These are phyloP conservation scores for Ilyonectria sp. DNA, from an alignment of 2,329 filamentous ascomycete species.

Conservation along the genomic window DNA sequence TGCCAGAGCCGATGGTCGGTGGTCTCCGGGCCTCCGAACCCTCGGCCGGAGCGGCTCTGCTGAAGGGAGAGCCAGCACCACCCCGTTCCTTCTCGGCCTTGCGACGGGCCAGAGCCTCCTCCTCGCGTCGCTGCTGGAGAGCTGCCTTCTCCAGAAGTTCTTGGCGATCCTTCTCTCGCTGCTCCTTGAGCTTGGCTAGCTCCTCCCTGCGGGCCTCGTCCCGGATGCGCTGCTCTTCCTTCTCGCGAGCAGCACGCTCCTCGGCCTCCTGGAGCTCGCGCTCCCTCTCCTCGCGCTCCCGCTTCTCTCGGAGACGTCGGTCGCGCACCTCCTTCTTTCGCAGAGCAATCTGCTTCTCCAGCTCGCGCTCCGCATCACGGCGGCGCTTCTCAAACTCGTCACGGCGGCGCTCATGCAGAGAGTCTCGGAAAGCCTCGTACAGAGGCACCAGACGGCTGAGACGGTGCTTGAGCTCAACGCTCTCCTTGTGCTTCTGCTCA, in stretches of 20 bases:
- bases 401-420: constrained; percentile 88
- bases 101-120: constrained; percentile 86
- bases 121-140: constrained; percentile 85
- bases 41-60: constrained; percentile 48
- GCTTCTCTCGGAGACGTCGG: constrained; percentile 84
- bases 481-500: constrained; percentile 91
- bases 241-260: constrained; percentile 84
- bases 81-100: constrained; percentile 74
- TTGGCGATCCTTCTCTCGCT: constrained; percentile 77
- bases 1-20: constrained; percentile 54
- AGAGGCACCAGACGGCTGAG: constrained; percentile 86
- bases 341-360: constrained; percentile 90
- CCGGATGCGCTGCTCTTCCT: constrained; percentile 84
- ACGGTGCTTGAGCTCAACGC: constrained; percentile 93
- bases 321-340: constrained; percentile 93
- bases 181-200: constrained; percentile 76
- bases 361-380: constrained; percentile 90
- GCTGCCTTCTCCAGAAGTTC: constrained; percentile 76
- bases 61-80: constrained; percentile 3
- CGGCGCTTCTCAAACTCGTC: constrained; percentile 97
- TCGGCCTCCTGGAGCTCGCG: constrained; percentile 85
- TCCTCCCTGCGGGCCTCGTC: constrained; percentile 86
- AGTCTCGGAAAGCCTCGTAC: constrained; percentile 87
- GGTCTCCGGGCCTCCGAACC: constrained; percentile 52
- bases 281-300: constrained; percentile 88